A percentile compares a stretch with the other conserved stretches of the same genome.
Evolutionary conservation across 371 early-diverging fungal species (phyloP).

Genomic region (Lichtheimia ramosa): DNA sequence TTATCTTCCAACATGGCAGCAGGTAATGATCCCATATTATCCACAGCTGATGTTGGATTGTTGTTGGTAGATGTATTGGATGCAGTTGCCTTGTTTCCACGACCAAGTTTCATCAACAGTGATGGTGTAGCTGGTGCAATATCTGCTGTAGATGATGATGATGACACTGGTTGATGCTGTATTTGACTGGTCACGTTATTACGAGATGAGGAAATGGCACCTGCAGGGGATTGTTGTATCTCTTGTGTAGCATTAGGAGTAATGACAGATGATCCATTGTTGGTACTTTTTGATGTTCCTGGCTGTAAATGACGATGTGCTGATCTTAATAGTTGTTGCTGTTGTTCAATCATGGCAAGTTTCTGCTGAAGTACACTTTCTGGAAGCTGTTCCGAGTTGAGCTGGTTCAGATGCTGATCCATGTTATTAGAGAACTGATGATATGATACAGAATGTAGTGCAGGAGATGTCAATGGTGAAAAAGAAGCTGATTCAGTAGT

Average conservation of each 20-base stretch:
- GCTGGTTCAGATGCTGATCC: conserved; percentile 5
- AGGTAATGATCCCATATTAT: conserved; percentile 37
- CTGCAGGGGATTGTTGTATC: conserved; percentile 3
- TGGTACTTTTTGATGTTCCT: not conserved
- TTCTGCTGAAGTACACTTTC: conserved; percentile 34
- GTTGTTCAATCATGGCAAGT: conserved; percentile 46
- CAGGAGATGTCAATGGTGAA: conserved; percentile 73
- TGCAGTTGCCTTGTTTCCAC: conserved; percentile 11
- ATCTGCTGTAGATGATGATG: conserved; percentile 10
- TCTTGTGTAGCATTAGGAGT: conserved; percentile 10
- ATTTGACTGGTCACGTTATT: conserved; percentile 2
- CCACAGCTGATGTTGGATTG: conserved; percentile 20
- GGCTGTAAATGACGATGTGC: conserved; percentile 25
- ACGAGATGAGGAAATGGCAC: conserved; percentile 13
- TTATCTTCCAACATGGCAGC: conserved; percentile 36
- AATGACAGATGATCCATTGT: not conserved
- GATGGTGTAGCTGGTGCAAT: conserved; percentile 64
- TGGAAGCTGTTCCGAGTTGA: conserved; percentile 8
- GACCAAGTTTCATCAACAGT: conserved; percentile 62
- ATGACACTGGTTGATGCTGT: conserved; percentile 7
- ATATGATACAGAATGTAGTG: conserved; percentile 50
- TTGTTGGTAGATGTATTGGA: not conserved
- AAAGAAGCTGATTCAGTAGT: conserved; percentile 36
- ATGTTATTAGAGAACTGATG: conserved; percentile 11
- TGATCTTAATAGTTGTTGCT: conserved; percentile 48